These are phyloP conservation scores for Exserohilum rostratum DNA, from an alignment of 2,329 filamentous ascomycete species.

Conservation along the genomic window DNA sequence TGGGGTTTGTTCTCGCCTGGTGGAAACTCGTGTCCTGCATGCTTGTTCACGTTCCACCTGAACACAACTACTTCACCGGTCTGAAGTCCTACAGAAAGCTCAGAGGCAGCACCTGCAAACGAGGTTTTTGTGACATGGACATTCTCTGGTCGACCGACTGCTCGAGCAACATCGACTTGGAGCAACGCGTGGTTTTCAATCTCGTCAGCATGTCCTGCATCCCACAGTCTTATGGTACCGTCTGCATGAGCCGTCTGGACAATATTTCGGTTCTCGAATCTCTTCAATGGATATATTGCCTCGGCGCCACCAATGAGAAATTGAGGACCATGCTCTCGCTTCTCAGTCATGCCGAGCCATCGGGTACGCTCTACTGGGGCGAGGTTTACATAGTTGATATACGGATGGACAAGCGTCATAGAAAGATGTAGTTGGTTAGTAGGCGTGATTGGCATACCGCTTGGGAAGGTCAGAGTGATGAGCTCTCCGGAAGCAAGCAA, in stretches of 20 bases:
- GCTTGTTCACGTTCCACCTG: slow-evolving; percentile 82
- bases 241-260: slow-evolving; percentile 89
- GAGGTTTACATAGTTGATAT: slow-evolving; percentile 75
- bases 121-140: slow-evolving; percentile 80
- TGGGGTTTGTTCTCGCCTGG: slow-evolving; percentile 54
- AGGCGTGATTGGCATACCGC: slow-evolving; percentile 85
- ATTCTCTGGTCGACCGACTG: slow-evolving; percentile 77
- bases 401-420: slow-evolving; percentile 87
- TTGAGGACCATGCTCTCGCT: slow-evolving; percentile 75
- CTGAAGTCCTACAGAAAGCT: slow-evolving; percentile 80
- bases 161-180: slow-evolving; percentile 85
- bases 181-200: slow-evolving; percentile 84
- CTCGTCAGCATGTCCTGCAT: slow-evolving; percentile 88
- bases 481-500: slow-evolving; percentile 86
- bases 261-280: slow-evolving; percentile 83
- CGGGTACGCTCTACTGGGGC: slow-evolving; percentile 75
- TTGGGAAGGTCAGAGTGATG: slow-evolving; percentile 88
- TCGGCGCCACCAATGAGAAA: slow-evolving; percentile 81
- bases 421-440: slow-evolving; percentile 92
- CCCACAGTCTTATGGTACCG: slow-evolving; percentile 90
- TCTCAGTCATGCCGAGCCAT: slow-evolving; percentile 93
- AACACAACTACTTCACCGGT: slow-evolving; percentile 88
- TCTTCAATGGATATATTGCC: slow-evolving; percentile 70
- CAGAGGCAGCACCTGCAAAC: slow-evolving; percentile 79
- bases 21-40: slow-evolving; percentile 68